Conservation (phyloP, 345 rosid species). For the Eutrema yunnanense region DNA sequence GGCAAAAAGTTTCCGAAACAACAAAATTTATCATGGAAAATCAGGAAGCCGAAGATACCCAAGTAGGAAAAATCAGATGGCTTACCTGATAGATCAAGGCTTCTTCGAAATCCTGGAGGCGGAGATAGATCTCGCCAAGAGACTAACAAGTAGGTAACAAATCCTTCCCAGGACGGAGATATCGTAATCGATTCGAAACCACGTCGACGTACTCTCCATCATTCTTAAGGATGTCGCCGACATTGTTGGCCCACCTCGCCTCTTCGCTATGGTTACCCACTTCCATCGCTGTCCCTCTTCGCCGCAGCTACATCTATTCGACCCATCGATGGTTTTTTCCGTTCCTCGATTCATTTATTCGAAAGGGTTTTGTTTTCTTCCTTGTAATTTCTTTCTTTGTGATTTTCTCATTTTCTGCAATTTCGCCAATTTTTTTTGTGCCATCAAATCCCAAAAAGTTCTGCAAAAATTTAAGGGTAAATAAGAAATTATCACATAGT, state of each 20-base stretch:
- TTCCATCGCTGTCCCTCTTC: conserved; percentile 56
- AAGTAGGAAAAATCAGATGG: too few species aligned
- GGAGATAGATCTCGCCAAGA: conserved; percentile 76
- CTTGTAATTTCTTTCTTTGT: neutral
- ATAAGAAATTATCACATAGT: neutral
- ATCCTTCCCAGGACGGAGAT: conserved; percentile 65
- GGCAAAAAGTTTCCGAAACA: neutral
- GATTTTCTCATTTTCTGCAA: neutral
- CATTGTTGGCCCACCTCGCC: conserved; percentile 90
- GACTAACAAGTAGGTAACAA: conserved; percentile 84
- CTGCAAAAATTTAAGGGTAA: conserved; percentile 17
- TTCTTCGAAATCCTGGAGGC: conserved; percentile 54
- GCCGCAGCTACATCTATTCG: conserved; percentile 48
- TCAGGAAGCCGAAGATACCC: too few species aligned
- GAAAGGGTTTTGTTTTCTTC: neutral
- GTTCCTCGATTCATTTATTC: neutral
- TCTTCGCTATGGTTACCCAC: conserved; percentile 81
- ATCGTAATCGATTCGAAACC: conserved; percentile 79
- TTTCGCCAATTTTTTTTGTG: neutral
- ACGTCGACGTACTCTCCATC: conserved; percentile 80
- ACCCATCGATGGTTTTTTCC: conserved; percentile 27
- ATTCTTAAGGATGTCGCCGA: conserved; percentile 73
- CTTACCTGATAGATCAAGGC: conserved; percentile 70
- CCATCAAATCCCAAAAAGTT: conserved; percentile 4
- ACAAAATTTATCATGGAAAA: too few species aligned